phyloP scores from a whole-genome alignment of 352 stramenopile species.

The Ophiocytium majus region DNA sequence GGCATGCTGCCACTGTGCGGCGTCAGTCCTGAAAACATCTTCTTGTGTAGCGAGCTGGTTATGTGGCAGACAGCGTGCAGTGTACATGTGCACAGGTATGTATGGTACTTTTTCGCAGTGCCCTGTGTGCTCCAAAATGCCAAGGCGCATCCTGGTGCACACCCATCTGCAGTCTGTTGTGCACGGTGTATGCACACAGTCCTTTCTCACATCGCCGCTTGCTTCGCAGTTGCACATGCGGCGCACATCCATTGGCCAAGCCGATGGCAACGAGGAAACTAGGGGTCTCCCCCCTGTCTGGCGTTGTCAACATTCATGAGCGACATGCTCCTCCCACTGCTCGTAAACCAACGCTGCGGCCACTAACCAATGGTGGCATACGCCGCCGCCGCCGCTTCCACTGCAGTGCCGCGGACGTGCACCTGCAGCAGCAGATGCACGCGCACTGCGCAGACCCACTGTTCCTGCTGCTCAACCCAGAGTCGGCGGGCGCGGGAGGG shows the following conservation, averaged over 20 bases:
- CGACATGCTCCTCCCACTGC: background rate
- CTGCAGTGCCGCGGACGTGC: background rate
- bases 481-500: too few relatives aligned
- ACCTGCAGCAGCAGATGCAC: conserved; percentile 42
- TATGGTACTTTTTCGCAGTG: too few relatives aligned
- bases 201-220: too few relatives aligned
- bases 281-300: background rate
- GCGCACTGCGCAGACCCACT: conserved; percentile 36
- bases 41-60: too few relatives aligned
- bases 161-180: too few relatives aligned
- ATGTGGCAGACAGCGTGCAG: too few relatives aligned
- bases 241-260: conserved; percentile 4
- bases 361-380: conserved; percentile 1
- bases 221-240: background rate
- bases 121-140: too few relatives aligned
- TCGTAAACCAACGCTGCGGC: background rate
- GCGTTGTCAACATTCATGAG: background rate
- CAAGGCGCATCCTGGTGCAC: too few relatives aligned
- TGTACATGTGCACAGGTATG: too few relatives aligned
- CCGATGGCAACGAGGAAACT: background rate
- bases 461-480: conserved; percentile 46
- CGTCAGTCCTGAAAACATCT: too few relatives aligned
- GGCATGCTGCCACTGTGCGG: too few relatives aligned
- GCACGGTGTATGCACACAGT: too few relatives aligned
- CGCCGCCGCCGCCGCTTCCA: background rate